Conservation (phyloP, 1,284 basidiomycete species). For the Boletus subluridellus region DNA sequence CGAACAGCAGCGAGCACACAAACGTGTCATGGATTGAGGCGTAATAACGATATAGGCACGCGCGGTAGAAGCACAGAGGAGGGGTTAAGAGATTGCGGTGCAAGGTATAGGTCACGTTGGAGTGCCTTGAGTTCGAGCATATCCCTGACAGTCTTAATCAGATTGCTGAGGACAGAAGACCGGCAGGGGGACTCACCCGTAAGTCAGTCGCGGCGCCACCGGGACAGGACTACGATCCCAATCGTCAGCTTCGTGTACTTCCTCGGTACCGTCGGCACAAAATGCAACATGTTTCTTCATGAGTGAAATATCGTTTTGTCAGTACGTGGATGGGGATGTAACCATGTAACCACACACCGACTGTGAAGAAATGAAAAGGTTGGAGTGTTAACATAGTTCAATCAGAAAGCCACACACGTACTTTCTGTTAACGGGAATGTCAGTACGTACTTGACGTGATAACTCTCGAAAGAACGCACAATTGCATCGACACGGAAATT, state of each 20-base stretch:
- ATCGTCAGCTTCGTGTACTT: constrained; percentile 61
- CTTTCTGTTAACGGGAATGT: constrained; percentile 17
- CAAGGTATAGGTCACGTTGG: constrained; percentile 52
- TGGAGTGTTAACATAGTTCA: neutral
- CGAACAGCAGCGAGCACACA: neutral
- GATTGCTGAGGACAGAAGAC: neutral
- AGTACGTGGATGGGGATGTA: neutral
- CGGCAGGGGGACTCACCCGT: constrained; percentile 42
- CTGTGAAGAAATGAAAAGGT: neutral
- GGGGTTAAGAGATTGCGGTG: constrained; percentile 41
- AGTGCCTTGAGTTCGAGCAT: constrained; percentile 63
- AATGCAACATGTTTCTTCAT: constrained; percentile 55
- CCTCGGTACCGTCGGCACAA: constrained; percentile 46
- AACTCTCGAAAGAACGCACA: constrained; percentile 9
- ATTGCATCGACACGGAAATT: constrained; percentile 26
- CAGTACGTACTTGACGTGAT: neutral
- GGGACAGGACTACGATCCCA: constrained; percentile 65
- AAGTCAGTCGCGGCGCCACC: constrained; percentile 47
- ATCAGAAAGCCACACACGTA: constrained; percentile 5
- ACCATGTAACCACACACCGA: constrained; percentile 8
- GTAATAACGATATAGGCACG: constrained; percentile 54
- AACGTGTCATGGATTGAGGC: constrained; percentile 33
- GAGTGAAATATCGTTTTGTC: neutral
- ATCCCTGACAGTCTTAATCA: constrained; percentile 40
- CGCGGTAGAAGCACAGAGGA: constrained; percentile 43